Evolutionary conservation across 257 asterid genomes (phyloP).

Genomic region (Ajuga chamaepitys): DNA sequence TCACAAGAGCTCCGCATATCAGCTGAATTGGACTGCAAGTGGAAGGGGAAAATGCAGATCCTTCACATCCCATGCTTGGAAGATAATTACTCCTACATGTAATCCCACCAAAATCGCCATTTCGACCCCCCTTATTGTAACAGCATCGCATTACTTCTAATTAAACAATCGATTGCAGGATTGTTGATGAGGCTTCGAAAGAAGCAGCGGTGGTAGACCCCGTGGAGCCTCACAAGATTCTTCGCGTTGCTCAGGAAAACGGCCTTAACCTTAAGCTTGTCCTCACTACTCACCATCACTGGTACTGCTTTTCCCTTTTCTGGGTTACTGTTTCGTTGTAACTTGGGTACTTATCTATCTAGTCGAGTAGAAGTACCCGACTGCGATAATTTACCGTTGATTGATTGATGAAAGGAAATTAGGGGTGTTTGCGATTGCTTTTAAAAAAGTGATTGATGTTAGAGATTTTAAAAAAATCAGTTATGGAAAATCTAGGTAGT

Average conservation of each 20-base stretch:
- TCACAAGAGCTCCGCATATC: no score
- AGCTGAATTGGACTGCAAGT: no score
- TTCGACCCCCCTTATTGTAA: background rate
- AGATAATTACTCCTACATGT: constrained; percentile 67
- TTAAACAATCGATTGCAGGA: constrained; percentile 24
- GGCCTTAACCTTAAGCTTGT: constrained; percentile 65
- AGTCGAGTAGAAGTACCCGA: no score
- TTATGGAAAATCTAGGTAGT: no score
- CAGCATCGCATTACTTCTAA: background rate
- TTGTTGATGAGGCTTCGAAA: constrained; percentile 62
- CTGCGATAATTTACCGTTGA: no score
- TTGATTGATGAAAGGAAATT: no score
- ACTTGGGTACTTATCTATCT: no score
- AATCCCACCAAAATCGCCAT: background rate
- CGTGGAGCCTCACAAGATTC: constrained; percentile 79
- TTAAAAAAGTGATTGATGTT: no score
- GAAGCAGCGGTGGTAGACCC: constrained; percentile 95
- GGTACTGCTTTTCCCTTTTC: constrained; percentile 26
- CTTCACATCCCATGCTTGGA: constrained; percentile 64
- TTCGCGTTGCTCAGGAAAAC: constrained; percentile 67
- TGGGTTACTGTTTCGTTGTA: no score
- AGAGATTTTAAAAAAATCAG: no score
- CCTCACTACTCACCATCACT: constrained; percentile 96
- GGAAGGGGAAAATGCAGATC: constrained; percentile 67
- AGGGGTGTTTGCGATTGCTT: no score